Conservation (phyloP, 164 flowering plant genomes). For the Saururus chinensis region DNA sequence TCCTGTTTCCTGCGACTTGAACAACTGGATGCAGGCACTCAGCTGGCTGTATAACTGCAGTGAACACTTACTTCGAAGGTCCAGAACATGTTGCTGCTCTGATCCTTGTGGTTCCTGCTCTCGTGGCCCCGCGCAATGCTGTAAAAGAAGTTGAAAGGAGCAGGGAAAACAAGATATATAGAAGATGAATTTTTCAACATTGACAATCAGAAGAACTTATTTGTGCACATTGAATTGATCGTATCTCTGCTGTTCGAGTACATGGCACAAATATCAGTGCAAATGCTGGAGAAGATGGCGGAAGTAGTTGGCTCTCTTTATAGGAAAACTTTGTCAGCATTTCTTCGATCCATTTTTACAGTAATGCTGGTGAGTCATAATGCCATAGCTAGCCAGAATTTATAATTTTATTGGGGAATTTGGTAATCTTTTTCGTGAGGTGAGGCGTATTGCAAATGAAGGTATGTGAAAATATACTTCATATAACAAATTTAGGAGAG, state of each 20-base stretch:
- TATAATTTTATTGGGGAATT: too few relatives aligned
- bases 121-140: constrained; percentile 50
- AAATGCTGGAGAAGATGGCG: constrained; percentile 35
- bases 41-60: constrained; percentile 82
- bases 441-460: too few relatives aligned
- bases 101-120: constrained; percentile 91
- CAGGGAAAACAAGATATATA: too few relatives aligned
- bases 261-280: constrained; percentile 24
- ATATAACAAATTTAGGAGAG: too few relatives aligned
- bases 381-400: not conserved
- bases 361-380: constrained; percentile 51
- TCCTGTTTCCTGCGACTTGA: not conserved
- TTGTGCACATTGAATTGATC: constrained; percentile 21
- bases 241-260: constrained; percentile 22
- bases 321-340: constrained; percentile 41
- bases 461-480: too few relatives aligned
- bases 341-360: constrained; percentile 59
- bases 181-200: constrained; percentile 16
- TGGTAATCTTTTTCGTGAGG: too few relatives aligned
- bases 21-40: constrained; percentile 61
- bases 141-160: constrained; percentile 10
- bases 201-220: constrained; percentile 16
- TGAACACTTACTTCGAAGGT: constrained; percentile 76
- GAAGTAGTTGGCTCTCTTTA: constrained; percentile 35
- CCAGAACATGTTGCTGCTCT: constrained; percentile 89